Evolutionary conservation across 768 basidiomycete genomes (phyloP).

Genomic region (Mycena kentingensis): DNA sequence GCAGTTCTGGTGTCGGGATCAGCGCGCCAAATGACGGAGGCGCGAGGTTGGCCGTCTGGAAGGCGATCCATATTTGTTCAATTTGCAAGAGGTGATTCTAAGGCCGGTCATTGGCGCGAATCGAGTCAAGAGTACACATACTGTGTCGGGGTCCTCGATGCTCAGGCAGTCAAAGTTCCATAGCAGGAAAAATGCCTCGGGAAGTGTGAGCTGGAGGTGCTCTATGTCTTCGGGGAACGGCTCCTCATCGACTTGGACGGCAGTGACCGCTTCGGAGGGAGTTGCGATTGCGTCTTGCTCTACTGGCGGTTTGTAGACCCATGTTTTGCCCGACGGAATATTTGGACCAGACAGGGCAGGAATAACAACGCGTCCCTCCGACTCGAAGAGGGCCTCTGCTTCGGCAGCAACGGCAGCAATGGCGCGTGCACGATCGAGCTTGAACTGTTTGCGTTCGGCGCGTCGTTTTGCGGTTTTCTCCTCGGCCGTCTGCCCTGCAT

Average conservation of each 20-base stretch:
- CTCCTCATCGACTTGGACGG: slow-evolving; percentile 50
- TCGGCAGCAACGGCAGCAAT: slow-evolving; percentile 81
- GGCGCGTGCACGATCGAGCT: slow-evolving; percentile 86
- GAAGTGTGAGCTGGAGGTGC: slow-evolving; percentile 87
- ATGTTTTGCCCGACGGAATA: slow-evolving; percentile 81
- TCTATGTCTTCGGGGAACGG: slow-evolving; percentile 68
- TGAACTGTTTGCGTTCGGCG: slow-evolving; percentile 88
- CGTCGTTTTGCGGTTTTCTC: slow-evolving; percentile 88
- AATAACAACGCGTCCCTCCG: slow-evolving; percentile 65
- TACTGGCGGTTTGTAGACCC: slow-evolving; percentile 53
- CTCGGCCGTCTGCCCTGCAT: slow-evolving; percentile 78
- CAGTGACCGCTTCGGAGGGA: slow-evolving; percentile 37
- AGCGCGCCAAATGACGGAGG: slow-evolving; percentile 37
- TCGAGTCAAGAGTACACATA: slow-evolving; percentile 35
- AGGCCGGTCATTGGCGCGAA: slow-evolving; percentile 1
- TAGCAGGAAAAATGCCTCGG: slow-evolving; percentile 86
- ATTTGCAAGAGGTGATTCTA: slow-evolving; percentile 60
- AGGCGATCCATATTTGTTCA: slow-evolving; percentile 62
- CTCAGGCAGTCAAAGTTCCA: slow-evolving; percentile 85
- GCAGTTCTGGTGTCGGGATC: slow-evolving; percentile 32
- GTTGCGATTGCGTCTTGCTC: slow-evolving; percentile 23
- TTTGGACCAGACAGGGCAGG: slow-evolving; percentile 59
- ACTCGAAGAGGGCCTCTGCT: slow-evolving; percentile 73
- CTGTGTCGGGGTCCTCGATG: slow-evolving; percentile 65
- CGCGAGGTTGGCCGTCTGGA: slow-evolving; percentile 58